phyloP scores from a whole-genome alignment of 78 protist species.

The Dictyostelium capitatum region DNA sequence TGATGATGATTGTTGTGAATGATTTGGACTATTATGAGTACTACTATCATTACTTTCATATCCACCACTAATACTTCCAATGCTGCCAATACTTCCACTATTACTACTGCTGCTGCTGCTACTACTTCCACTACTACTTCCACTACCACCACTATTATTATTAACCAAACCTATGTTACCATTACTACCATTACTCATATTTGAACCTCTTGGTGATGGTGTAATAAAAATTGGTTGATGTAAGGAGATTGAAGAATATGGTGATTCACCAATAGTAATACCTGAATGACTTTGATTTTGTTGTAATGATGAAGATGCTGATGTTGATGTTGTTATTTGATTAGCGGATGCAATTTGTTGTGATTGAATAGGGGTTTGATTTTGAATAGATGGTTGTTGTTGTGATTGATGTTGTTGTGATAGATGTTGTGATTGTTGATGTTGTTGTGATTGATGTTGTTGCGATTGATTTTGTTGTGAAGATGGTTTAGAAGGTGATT shows the following conservation, averaged over 20 bases:
- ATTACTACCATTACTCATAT: background rate
- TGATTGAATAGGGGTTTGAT: background rate
- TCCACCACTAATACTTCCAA: background rate
- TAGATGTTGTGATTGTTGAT: background rate
- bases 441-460: background rate
- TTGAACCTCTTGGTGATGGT: background rate
- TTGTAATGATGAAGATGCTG: background rate
- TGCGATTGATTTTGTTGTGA: background rate
- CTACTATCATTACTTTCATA: background rate
- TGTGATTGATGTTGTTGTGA: background rate
- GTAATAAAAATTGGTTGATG: conserved; percentile 19
- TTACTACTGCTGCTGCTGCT: background rate
- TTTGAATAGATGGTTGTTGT: background rate
- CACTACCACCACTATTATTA: background rate
- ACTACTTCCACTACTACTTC: background rate
- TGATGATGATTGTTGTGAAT: background rate
- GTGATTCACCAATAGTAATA: background rate
- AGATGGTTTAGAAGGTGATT: conserved; percentile 13
- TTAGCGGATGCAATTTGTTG: background rate
- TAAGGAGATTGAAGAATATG: background rate
- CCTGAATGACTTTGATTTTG: background rate
- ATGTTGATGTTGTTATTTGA: background rate
- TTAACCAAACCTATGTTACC: background rate
- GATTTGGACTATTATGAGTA: background rate
- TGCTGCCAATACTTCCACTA: background rate